Conservation (phyloP, 768 basidiomycete species). For the Auricularia cornea region DNA sequence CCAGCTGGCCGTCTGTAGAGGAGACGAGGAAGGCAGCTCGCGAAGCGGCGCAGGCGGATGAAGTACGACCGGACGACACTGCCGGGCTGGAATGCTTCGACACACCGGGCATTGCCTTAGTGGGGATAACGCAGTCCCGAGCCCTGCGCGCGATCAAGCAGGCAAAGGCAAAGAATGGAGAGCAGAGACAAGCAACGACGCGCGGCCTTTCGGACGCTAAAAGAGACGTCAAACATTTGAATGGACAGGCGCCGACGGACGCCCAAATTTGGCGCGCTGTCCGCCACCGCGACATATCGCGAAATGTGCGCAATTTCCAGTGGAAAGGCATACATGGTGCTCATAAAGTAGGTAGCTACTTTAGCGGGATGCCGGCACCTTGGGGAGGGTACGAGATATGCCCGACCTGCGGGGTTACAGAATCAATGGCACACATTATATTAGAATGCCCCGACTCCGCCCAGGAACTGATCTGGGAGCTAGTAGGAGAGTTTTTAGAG, state of each 20-base stretch:
- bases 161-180: too few species aligned
- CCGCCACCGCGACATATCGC: background rate
- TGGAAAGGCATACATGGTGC: conserved; percentile 16
- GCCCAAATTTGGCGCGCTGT: background rate
- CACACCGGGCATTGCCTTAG: too few species aligned
- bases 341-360: conserved; percentile 14
- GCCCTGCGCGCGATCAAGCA: background rate
- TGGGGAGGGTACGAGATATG: conserved; percentile 8
- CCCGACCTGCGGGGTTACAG: conserved; percentile 7
- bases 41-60: too few species aligned
- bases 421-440: conserved; percentile 17
- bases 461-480: conserved; percentile 11
- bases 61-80: too few species aligned
- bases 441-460: conserved; percentile 13
- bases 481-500: conserved; percentile 6
- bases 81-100: too few species aligned
- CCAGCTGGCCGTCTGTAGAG: too few species aligned
- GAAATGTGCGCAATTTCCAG: background rate
- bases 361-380: background rate
- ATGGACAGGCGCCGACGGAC: background rate
- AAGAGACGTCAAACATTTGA: background rate
- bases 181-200: background rate
- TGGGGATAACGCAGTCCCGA: too few species aligned
- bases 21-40: too few species aligned
- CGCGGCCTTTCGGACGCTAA: background rate